Base-by-base conservation (phyloP, 2,329 filamentous ascomycete genomes). In the Monilinia laxa region DNA sequence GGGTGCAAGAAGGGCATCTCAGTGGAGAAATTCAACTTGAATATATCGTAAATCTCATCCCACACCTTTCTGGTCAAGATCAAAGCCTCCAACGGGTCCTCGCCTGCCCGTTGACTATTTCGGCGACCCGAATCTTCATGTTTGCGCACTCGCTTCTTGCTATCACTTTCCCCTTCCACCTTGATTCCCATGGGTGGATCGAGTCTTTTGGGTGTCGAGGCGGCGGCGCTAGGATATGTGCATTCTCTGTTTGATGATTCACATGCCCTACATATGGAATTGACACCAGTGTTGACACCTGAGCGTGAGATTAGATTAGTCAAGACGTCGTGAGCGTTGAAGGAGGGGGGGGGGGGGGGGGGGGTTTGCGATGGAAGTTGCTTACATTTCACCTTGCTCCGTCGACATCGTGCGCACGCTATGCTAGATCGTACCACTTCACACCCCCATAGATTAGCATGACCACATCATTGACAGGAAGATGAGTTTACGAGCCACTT, bases 381-480 rank as follows among this genome's bases (percentile, higher is more conserved):
- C 73, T 92, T 87, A 80, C 92, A 96, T 79, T 94, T 94, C 76
- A 94, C 91, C 79, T 95, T 96, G 76, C 90, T 92, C 73, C 87
- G 86, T 67, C 91, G 85, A 76, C 91, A 94, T 70, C 87, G 84
- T 69, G 86, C 82, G 78, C 91, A 95, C 58, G 91, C 91, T 75
- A 94, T 92, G 74, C 89, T 91, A 57, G 90, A 92, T 72, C 91
- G 85, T 85, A 92, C 90, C 45, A 82, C 81, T 74, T 79, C 79
- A 56, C 76, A 71, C 58, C 25, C 25, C 16, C n/a, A 28, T 1
- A 31, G 18, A 35, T 66, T 18, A 66, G 58, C 57, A 66, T 23
- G 42, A 38, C 42, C 18, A 60, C 18, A 23, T 35, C 7, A 23
- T 38, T 49, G 10, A 14, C 10, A 2, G 42, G 4, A 38, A 42